Evolutionary conservation across 129 eudicot species (phyloP).

Genomic region (Saposhnikovia divaricata): DNA sequence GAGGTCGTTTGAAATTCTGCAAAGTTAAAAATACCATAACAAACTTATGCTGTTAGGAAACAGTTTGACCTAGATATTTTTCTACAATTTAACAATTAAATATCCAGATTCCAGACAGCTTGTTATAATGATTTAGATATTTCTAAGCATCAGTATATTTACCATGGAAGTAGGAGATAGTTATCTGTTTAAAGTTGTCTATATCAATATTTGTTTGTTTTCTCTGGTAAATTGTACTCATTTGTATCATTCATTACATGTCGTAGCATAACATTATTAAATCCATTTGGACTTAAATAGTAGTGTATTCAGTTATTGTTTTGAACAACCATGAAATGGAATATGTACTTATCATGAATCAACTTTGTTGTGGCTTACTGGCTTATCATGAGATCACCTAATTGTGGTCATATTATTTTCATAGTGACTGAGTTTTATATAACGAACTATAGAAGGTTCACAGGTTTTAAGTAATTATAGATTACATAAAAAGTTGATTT

Average conservation of each 20-base stretch:
- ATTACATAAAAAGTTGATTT: not conserved
- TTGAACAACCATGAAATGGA: too few species aligned
- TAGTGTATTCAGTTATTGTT: not conserved
- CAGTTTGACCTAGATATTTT: not conserved
- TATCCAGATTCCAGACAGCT: not conserved
- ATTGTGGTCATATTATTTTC: not conserved
- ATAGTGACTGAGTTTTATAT: not conserved
- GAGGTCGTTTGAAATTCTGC: not conserved
- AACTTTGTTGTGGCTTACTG: too few species aligned
- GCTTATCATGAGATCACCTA: too few species aligned
- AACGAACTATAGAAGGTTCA: not conserved
- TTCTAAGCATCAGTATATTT: not conserved
- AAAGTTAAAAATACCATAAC: not conserved
- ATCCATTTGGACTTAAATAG: not conserved
- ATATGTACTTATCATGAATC: too few species aligned
- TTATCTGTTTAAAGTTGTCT: not conserved
- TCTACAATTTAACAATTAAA: not conserved
- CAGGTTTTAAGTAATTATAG: not conserved
- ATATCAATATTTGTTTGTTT: not conserved
- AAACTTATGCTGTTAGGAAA: not conserved
- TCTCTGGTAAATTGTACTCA: not conserved
- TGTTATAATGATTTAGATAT: not conserved
- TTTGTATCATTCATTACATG: not conserved
- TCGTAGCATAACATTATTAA: not conserved
- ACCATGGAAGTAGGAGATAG: not conserved